Evolutionary conservation across 2,329 filamentous ascomycete genomes (phyloP), one percentile per base, ranked within the genome.

Genomic region (Madurella fahalii): DNA sequence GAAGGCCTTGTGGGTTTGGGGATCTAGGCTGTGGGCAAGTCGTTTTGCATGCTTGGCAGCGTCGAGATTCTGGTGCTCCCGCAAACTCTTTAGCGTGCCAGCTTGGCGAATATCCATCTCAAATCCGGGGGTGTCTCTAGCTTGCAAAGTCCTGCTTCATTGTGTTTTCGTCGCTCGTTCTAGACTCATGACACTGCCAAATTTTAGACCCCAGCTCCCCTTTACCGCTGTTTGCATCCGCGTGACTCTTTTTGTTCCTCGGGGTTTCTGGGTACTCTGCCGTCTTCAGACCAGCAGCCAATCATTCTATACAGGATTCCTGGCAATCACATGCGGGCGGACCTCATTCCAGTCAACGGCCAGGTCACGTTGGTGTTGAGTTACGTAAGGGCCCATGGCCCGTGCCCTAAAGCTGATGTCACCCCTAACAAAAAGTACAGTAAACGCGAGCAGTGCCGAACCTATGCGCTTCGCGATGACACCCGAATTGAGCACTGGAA

Each of bases 331-430:
- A 57, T 59, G 57, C 39, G 49, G 42, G 4, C 7, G 25, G 13
- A 3, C 12, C 17, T 31, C 20, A 47, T 54, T 47, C 45, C 39
- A 51, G 50, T 40, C 37, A 25, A 13, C 16, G 12, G 2, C 42
- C 49, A 54, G 57, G 59, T 62, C 57, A 62, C 58, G 52, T 49
- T 60, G 58, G 43, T 54, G 51, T 46, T 32, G 18, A 41, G 61
- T 64, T 64, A 64, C 61, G 62, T 63, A 64, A 63, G 50, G 57
- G 34, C n/a, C 47, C 53, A 43, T 31, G 34, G 37, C 39, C 53
- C n/a, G 4, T 18, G 17, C 15, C 18, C 52, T 18, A 46, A 44
- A 40, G 32, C 40, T 45, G 47, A 54, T 52, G 48, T 58, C 45
- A 52, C 51, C 31, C 45, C 40, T 50, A 50, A 50, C 46, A 49